Base-by-base conservation (phyloP, 768 basidiomycete species). In the Trametes meyenii region DNA sequence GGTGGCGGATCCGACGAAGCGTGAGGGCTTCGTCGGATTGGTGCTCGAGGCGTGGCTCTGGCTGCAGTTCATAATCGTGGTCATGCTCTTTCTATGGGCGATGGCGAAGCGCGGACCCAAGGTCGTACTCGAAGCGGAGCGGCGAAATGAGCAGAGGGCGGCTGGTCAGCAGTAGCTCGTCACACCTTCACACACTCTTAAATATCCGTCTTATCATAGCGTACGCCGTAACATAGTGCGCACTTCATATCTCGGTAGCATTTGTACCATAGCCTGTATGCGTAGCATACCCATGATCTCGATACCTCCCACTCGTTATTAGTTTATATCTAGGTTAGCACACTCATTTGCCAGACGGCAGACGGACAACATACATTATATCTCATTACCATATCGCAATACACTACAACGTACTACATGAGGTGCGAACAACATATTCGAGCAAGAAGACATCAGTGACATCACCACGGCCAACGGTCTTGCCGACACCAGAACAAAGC, bases 21-120 rank as follows among this genome's bases (percentile, higher is more conserved):
- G 70, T 58, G 61, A 67, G 4, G 71, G 72, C 7, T 62, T 79
- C 21, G 75, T 76, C 36, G 74, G 70, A 42, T 74, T 88, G 50
- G 71, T 92, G 64, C 67, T 94, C 50, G 89, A 92, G 74, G 71
- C 90, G 21, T 94, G 92, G 92, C 73, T 94, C 64, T 92, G 91
- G 90, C 71, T 92, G 61, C 92, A 94, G 73, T 92, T 94, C 69
- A 77, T 72, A 8, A 79, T 92, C 62, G 85, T 94, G 64, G 79
- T 93, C 35, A 56, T 87, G 43, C 85, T 92, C 54, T 94, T 94
- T 72, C 71, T 94, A 55, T 92, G 85, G 81, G 84, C 89, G 36
- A 89, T 92, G 86, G 89, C 90, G 60, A 85, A 79, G 73, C 79
- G 84, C 19, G 91, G 92, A 2, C 91, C 91, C 6, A 87, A 85